A percentile compares a stretch with the other conserved stretches of the same genome.
Evolutionary conservation across 2,329 filamentous ascomycete genomes (phyloP).

Genomic region (Trichoderma sp.): DNA sequence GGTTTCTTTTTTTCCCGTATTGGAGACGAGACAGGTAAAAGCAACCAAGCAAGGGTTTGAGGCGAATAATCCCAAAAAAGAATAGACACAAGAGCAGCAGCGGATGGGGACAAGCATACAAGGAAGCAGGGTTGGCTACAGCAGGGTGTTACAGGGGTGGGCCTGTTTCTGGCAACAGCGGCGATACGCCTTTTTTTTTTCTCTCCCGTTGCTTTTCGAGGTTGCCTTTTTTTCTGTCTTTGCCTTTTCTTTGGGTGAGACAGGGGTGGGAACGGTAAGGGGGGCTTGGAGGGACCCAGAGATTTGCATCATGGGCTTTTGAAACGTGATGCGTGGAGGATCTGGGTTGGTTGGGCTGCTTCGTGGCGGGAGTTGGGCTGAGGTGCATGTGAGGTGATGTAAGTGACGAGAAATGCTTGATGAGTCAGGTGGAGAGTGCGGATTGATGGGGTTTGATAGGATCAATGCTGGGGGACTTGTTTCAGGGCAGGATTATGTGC

Average conservation of each 20-base stretch:
- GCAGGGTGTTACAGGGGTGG: not conserved
- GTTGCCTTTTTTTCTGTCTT: not conserved
- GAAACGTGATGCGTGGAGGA: constrained; percentile 5
- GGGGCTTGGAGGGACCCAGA: not conserved
- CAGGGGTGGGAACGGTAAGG: not conserved
- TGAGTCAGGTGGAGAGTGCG: not conserved
- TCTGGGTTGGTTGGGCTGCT: constrained; percentile 14
- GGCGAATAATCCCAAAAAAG: not conserved
- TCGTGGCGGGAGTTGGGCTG: constrained; percentile 14
- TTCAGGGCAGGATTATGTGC: not conserved
- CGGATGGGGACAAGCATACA: not conserved
- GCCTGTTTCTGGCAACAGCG: not conserved
- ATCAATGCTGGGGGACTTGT: not conserved
- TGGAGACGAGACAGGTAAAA: not conserved
- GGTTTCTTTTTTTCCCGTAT: not conserved
- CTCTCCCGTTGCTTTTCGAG: not conserved
- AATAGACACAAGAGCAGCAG: not conserved
- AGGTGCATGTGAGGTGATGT: constrained; percentile 4
- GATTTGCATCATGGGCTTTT: constrained; percentile 14
- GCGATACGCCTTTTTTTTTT: not conserved
- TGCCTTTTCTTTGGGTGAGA: not conserved
- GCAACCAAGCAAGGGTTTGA: not conserved
- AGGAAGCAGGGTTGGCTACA: not conserved
- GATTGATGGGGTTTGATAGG: not conserved
- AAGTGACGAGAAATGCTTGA: not conserved